Evolutionary conservation across 2,329 filamentous ascomycete species (phyloP).

Genomic region (Pseudogymnoascus destructans): DNA sequence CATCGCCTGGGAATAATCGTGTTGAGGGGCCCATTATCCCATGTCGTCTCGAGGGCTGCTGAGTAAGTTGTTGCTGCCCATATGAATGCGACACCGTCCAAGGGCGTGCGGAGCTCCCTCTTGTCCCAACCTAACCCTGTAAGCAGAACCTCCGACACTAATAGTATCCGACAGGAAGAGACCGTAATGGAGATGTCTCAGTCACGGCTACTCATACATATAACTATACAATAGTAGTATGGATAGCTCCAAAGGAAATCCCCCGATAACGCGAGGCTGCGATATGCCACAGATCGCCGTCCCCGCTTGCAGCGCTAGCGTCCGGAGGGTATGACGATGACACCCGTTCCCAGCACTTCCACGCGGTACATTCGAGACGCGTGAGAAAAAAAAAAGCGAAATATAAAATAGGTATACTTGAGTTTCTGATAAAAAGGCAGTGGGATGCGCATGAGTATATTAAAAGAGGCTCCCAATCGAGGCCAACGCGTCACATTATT

Average conservation of each 20-base stretch:
- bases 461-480: background rate
- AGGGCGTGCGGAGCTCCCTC: background rate
- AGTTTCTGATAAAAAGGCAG: background rate
- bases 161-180: background rate
- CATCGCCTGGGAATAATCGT: conserved; percentile 37
- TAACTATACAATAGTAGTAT: background rate
- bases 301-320: background rate
- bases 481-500: background rate
- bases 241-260: background rate
- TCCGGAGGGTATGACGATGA: background rate
- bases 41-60: background rate
- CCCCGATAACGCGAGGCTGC: conserved; percentile 1
- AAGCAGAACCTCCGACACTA: background rate
- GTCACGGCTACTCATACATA: background rate
- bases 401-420: background rate
- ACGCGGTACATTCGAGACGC: background rate
- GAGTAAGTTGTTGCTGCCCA: background rate
- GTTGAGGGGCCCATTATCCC: conserved; percentile 29
- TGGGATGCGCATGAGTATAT: background rate
- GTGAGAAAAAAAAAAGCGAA: background rate
- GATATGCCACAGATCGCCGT: background rate
- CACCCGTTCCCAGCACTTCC: background rate
- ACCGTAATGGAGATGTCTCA: background rate
- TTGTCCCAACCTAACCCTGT: background rate
- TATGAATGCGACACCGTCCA: background rate